Base-by-base conservation (phyloP, 1,284 basidiomycete species). In the Heterobasidion occidentale region DNA sequence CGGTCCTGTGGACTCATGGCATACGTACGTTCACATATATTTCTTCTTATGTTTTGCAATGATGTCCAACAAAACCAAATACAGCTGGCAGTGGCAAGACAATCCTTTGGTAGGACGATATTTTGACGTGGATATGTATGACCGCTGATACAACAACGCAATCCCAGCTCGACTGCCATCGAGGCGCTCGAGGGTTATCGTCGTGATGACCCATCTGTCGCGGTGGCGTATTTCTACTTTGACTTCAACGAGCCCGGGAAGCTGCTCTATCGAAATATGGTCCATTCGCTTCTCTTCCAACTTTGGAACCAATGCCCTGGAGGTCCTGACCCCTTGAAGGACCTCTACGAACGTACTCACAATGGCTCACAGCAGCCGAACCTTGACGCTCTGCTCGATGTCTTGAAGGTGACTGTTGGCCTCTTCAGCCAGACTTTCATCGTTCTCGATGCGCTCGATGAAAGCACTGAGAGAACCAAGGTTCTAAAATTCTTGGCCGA, bases 371-470 rank as follows among this genome's bases (percentile, higher is more conserved):
- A 46, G 15, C 35, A 35, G 15, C 55, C 55, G 2, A 47, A 36
- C 19, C 38, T 52, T 35, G 44, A 15, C 17, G 35, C 12, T 20
- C 51, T 56, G 27, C 12, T 20, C 20, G 44, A 7, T 11, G 46
- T 35, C 45, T 33, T 52, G 3, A 48, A 19, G 20, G 12, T 7
- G 7, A 52, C 7, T 4, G 19, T 52, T 12, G 35, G 27, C 15
- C 20, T n/a, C 36, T 27, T 34, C 8, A 36, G 27, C 50, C 1
- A 14, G 9, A n/a, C 17, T 12, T 56, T 47, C 20, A 33, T 56
- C 44, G 19, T 56, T n/a, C 19, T 56, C 12, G 55, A 56, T 46
- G 55, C 51, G 8, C 20, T 56, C 0, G 56, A 56, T 7, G 51
- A 56, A 47, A 53, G 56, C 46, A 48, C 46, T n/a, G 46, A 48